These are phyloP conservation scores for Globisporangium emineosum DNA, from an alignment of 352 stramenopile genomes.

Conservation along the genomic window DNA sequence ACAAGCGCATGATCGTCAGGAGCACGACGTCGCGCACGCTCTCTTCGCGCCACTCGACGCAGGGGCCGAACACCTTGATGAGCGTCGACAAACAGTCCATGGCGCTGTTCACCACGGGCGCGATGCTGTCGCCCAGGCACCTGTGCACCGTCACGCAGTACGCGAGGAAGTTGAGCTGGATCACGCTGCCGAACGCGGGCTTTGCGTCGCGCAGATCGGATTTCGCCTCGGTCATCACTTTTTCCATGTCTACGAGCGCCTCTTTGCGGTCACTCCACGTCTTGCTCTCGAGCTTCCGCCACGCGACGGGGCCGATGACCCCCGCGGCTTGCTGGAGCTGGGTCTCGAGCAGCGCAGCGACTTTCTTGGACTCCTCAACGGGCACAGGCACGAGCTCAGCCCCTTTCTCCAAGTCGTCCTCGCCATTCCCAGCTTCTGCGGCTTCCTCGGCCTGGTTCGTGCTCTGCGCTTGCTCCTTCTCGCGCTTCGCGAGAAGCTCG, in stretches of 20 bases:
- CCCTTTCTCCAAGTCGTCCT: slow-evolving; percentile 25
- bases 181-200: slow-evolving; percentile 49
- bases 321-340: slow-evolving; percentile 35
- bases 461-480: slow-evolving; percentile 35
- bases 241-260: slow-evolving; percentile 71
- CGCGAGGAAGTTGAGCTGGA: slow-evolving; percentile 61
- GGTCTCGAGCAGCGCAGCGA: slow-evolving; percentile 40
- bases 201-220: slow-evolving; percentile 66
- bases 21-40: slow-evolving; percentile 59
- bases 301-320: slow-evolving; percentile 60
- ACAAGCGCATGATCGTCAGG: slow-evolving; percentile 57
- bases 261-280: slow-evolving; percentile 84
- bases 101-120: slow-evolving; percentile 68
- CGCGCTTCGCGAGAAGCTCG: slow-evolving; percentile 48
- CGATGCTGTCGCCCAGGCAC: slow-evolving; percentile 61
- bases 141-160: slow-evolving; percentile 66
- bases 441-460: slow-evolving; percentile 50
- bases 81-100: slow-evolving; percentile 69
- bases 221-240: slow-evolving; percentile 63
- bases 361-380: slow-evolving; percentile 47
- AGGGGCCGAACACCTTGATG: slow-evolving; percentile 71
- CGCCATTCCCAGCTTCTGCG: slow-evolving; percentile 5
- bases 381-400: slow-evolving; percentile 37
- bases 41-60: slow-evolving; percentile 69
- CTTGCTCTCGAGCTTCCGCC: slow-evolving; percentile 79